Evolutionary conservation across 2,329 filamentous ascomycete genomes (phyloP).

Genomic region (Pseudogymnoascus sp.): DNA sequence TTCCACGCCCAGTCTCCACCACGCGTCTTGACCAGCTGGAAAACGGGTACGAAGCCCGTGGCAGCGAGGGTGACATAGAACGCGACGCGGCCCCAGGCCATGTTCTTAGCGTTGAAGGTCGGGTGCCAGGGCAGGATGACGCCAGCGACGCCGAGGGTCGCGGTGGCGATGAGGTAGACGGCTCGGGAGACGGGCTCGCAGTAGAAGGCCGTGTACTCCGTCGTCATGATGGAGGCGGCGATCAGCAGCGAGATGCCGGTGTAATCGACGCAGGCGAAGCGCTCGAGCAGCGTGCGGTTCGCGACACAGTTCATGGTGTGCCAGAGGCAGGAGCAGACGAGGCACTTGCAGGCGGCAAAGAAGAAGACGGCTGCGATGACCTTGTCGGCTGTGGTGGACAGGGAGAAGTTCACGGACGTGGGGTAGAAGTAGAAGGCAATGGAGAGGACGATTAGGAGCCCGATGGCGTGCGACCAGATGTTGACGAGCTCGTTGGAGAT

Average conservation of each 20-base stretch:
- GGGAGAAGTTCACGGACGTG: slow-evolving; percentile 72
- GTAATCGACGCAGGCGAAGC: slow-evolving; percentile 97
- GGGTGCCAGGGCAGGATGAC: slow-evolving; percentile 95
- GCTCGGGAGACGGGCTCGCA: slow-evolving; percentile 85
- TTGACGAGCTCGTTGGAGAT: slow-evolving; percentile 93
- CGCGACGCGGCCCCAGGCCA: slow-evolving; percentile 84
- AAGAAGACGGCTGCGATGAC: slow-evolving; percentile 92
- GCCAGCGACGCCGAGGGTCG: slow-evolving; percentile 72
- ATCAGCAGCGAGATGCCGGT: slow-evolving; percentile 94
- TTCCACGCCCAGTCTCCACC: slow-evolving; percentile 73
- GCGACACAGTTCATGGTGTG: slow-evolving; percentile 98
- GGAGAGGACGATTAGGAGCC: slow-evolving; percentile 76
- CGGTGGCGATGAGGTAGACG: slow-evolving; percentile 76
- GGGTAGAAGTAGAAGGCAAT: slow-evolving; percentile 97
- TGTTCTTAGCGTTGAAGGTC: slow-evolving; percentile 82
- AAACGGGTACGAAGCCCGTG: slow-evolving; percentile 81
- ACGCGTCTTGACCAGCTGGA: slow-evolving; percentile 72
- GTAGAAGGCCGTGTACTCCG: slow-evolving; percentile 98
- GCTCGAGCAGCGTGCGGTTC: slow-evolving; percentile 79
- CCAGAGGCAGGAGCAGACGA: slow-evolving; percentile 93
- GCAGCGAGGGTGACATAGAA: slow-evolving; percentile 84
- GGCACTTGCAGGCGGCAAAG: slow-evolving; percentile 87
- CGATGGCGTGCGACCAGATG: slow-evolving; percentile 93
- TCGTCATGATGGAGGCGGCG: slow-evolving; percentile 93
- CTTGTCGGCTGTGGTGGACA: slow-evolving; percentile 81